A percentile compares a stretch with the other conserved stretches of the same genome.
These are phyloP conservation scores for Trichoderma sp. DNA, from an alignment of 2,329 filamentous ascomycete genomes.

Conservation along the genomic window DNA sequence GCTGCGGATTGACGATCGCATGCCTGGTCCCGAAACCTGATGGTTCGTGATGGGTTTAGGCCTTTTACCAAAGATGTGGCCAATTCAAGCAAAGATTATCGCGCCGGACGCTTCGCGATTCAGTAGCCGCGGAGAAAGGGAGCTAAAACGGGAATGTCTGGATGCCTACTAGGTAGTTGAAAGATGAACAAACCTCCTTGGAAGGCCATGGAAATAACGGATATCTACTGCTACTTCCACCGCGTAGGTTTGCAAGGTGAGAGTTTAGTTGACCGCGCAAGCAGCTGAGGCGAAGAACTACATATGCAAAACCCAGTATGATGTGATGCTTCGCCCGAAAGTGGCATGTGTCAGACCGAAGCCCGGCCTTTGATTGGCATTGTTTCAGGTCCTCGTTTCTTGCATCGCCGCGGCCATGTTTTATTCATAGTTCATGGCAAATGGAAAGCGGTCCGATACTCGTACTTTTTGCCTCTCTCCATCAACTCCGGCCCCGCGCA, in stretches of 20 bases:
- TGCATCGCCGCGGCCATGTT: background rate
- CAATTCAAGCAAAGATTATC: slow-evolving; percentile 3
- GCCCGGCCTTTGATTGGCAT: background rate
- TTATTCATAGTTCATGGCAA: background rate
- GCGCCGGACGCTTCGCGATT: background rate
- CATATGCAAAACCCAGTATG: background rate
- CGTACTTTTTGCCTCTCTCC: background rate
- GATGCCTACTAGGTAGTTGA: background rate
- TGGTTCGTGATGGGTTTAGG: slow-evolving; percentile 7
- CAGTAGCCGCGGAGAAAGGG: background rate
- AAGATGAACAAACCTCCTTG: background rate
- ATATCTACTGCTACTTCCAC: background rate
- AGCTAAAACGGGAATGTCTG: background rate
- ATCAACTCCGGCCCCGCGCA: background rate
- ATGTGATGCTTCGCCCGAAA: background rate
- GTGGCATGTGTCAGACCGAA: background rate
- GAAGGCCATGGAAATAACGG: background rate
- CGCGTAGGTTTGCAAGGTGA: background rate
- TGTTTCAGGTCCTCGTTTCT: background rate
- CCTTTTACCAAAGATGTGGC: background rate
- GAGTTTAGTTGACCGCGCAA: background rate
- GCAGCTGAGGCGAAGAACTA: background rate
- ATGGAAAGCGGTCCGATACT: background rate
- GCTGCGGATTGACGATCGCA: background rate
- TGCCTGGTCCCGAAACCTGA: background rate